A percentile compares a stretch with the other conserved stretches of the same genome.
phyloP scores from a whole-genome alignment of 202 grass and related monocot genomes.

The Hordeum pubiflorum region DNA sequence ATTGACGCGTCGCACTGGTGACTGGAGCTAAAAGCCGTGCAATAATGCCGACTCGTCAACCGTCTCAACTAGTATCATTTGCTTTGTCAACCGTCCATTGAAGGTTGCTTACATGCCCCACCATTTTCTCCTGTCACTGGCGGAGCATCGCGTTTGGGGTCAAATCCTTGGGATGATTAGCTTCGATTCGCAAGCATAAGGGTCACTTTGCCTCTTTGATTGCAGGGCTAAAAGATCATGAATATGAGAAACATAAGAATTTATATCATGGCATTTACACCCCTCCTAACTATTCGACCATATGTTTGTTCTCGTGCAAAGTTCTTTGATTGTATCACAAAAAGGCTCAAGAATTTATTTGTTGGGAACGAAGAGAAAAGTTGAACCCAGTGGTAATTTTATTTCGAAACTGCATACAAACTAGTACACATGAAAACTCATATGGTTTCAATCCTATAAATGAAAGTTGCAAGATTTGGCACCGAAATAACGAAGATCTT shows the following conservation, averaged over 20 bases:
- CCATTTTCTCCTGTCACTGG: background rate
- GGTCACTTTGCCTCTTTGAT: background rate
- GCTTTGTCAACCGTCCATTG: slow-evolving; percentile 19
- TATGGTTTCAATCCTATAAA: no score
- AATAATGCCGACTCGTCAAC: slow-evolving; percentile 1
- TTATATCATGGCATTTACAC: background rate
- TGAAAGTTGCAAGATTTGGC: no score
- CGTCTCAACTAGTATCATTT: background rate
- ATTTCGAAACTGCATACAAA: no score
- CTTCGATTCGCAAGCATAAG: background rate
- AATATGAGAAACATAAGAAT: background rate
- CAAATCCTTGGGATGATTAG: slow-evolving; percentile 3
- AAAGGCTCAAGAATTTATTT: no score
- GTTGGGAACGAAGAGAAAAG: no score
- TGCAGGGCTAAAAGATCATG: background rate
- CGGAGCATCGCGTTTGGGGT: background rate
- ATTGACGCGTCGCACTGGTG: background rate
- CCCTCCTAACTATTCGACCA: no score
- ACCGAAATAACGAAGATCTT: no score
- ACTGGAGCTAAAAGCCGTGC: background rate
- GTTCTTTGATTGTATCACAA: no score
- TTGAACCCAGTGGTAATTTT: no score
- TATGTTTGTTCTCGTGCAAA: no score
- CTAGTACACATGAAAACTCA: no score
- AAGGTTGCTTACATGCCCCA: background rate